Percentiles rank a stretch among this genome's conserved stretches.
phyloP scores from a whole-genome alignment of 208 protist genomes.

The Angomonas ambiguus region DNA sequence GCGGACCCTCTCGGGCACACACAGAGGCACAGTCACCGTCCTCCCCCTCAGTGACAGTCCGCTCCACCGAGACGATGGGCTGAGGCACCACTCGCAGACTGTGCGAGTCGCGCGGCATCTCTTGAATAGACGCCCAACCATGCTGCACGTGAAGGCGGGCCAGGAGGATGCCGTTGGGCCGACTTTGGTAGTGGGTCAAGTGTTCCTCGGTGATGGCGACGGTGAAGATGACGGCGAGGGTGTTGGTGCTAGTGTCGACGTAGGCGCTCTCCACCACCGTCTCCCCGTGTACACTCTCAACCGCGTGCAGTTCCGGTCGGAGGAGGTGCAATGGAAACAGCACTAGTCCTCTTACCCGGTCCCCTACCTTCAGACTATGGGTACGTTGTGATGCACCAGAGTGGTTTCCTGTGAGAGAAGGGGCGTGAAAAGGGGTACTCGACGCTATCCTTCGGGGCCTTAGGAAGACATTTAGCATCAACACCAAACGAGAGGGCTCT shows the following conservation, averaged over 20 bases:
- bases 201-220: slow-evolving; percentile 40
- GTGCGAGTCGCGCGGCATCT: slow-evolving; percentile 73
- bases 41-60: slow-evolving; percentile 8
- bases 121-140: slow-evolving; percentile 53
- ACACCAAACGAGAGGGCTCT: slow-evolving; percentile 34
- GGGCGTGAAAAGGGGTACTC: background rate
- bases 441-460: slow-evolving; percentile 20
- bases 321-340: slow-evolving; percentile 71
- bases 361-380: slow-evolving; percentile 26
- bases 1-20: background rate
- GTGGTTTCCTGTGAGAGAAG: no score
- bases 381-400: background rate
- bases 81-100: slow-evolving; percentile 68
- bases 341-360: slow-evolving; percentile 48
- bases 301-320: slow-evolving; percentile 52
- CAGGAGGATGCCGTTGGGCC: slow-evolving; percentile 25
- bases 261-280: slow-evolving; percentile 44
- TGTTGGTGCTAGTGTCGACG: slow-evolving; percentile 59
- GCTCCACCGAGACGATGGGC: slow-evolving; percentile 26
- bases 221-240: slow-evolving; percentile 50
- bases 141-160: slow-evolving; percentile 51
- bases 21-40: background rate
- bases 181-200: slow-evolving; percentile 25
- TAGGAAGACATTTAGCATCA: slow-evolving; percentile 31
- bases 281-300: slow-evolving; percentile 38